Base-by-base conservation (phyloP, 1,284 basidiomycete genomes). In the Austroboletus novae-zelandiae region DNA sequence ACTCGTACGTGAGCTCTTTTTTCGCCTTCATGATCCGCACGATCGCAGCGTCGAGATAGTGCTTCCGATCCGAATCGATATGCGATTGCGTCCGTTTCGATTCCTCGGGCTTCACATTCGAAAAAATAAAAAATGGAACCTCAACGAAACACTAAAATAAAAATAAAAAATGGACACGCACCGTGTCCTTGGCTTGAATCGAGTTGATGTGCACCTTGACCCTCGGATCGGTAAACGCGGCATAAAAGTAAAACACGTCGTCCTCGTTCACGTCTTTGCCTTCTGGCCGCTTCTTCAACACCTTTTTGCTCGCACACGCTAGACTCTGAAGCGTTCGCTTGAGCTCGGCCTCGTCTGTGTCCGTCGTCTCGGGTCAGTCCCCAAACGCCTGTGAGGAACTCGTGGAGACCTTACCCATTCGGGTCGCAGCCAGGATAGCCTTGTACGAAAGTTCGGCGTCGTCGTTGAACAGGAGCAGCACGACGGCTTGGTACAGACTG, bases 11-110 rank as follows among this genome's bases (percentile, higher is more conserved):
- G 73, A 81, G 80, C 66, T 86, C 86, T 72, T 95, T 97, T 60
- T 84, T 81, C 3, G 84, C 85, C 68, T 98, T 98, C 93, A 98
- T 95, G 64, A 96, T 86, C 3, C 94, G 84, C 34, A 97, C 94
- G 57, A 98, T 95, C 7, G 94, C 94, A 0, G 94, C 94, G 60
- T 98, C 94, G 25, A 98, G 75, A 46, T 89, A 84, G 54, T 88
- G 80, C 54, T 89, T 87, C 52, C 96, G 83, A 69, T 98, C 94
- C 34, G 87, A 80, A 53, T 95, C 87, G 39, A 98, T 93, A 37
- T 87, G 81, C 15, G 79, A 80, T 61, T 93, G 90, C 9, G 93
- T 96, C 56, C 84, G 81, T 57, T 82, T 81, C 25, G 88, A 84
- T 72, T 98, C 96, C 66, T 98, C 94, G 31, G 82, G 79, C 90